Evolutionary conservation across 2,329 filamentous ascomycete genomes (phyloP), one percentile per base, ranked within the genome.

Genomic region (Fusarium albosuccineum): DNA sequence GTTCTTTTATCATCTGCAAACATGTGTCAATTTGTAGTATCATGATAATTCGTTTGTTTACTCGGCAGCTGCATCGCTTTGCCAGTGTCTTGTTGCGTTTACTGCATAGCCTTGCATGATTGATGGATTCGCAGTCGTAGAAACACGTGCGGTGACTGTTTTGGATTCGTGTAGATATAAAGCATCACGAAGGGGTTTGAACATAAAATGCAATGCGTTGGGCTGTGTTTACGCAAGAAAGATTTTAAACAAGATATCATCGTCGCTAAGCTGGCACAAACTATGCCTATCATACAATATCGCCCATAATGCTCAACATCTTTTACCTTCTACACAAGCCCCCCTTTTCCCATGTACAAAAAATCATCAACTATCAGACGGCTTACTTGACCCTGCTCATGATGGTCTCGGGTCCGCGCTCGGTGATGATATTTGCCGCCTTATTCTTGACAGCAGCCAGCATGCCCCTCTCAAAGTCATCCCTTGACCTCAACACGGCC

Each of bases 391-490:
- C 88, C 81, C 93, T 95, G 66, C 92, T 90, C 95, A 99, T 97
- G 66, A 99, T 92, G 3, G 96, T 98, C 81, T 98, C 95, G 16
- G 87, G 80, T 1, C 93, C 94, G 66, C 94, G 87, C 65, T 92
- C 90, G 2, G 94, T 89, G 61, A 92, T 90, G 70, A 97, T 87
- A 79, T 93, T 92, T 8, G 93, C 94, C n/a, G 94, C 95, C 76
- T 90, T 88, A 3, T 89, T 89, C 84, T 98, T 98, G 49, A 98
- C 91, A 16, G 89, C 87, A 75, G 93, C 96, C 67, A 98, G 79
- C 92, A 98, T 93, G 62, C 88, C 87, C 70, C 95, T 86, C 79
- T 98, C 96, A 80, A 97, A 98, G 81, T 99, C 96, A 78, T 99
- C 96, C 70, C 97, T 85, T 2, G 89, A 86, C 70, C 94, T 87